A percentile compares a stretch with the other conserved stretches of the same genome.
Conservation (phyloP, 2,329 filamentous ascomycete genomes). For the Aspergillus aculeatinus region DNA sequence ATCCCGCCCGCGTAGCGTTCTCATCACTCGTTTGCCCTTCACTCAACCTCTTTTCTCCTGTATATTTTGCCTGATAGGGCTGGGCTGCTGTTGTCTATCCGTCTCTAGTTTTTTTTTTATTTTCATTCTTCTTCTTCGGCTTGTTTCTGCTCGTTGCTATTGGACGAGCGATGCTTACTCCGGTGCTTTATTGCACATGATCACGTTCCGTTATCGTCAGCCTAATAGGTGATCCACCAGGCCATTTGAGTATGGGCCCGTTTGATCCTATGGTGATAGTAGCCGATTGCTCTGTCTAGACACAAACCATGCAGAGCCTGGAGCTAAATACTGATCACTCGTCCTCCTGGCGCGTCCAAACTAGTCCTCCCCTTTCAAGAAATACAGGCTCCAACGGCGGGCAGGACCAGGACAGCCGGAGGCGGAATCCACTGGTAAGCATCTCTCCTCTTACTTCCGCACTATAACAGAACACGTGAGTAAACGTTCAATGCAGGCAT, state of each 20-base stretch:
- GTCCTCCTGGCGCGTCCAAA: slow-evolving; percentile 11
- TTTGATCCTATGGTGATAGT: slow-evolving; percentile 11
- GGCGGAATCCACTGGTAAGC: slow-evolving; percentile 26
- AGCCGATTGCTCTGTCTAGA: slow-evolving; percentile 1
- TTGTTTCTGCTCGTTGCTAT: neutral
- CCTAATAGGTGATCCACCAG: slow-evolving; percentile 4
- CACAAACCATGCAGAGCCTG: slow-evolving; percentile 20
- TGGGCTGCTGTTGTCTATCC: neutral
- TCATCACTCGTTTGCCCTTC: neutral
- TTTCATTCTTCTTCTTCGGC: neutral
- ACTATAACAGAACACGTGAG: slow-evolving; percentile 7
- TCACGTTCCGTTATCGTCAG: neutral
- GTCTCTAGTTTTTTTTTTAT: neutral
- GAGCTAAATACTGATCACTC: slow-evolving; percentile 4
- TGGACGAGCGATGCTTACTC: neutral
- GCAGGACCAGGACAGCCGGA: slow-evolving; percentile 11
- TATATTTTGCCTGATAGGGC: neutral
- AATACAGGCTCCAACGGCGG: slow-evolving; percentile 8
- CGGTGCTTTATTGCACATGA: neutral
- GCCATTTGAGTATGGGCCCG: slow-evolving; percentile 8
- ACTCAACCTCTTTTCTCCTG: neutral
- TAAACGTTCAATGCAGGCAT: slow-evolving; percentile 58
- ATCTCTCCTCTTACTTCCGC: neutral
- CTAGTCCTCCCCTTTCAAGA: slow-evolving; percentile 7
- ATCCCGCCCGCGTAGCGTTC: slow-evolving; percentile 6